Conservation (phyloP, 129 eudicot genomes). For the Chrysanthemum seticuspe region DNA sequence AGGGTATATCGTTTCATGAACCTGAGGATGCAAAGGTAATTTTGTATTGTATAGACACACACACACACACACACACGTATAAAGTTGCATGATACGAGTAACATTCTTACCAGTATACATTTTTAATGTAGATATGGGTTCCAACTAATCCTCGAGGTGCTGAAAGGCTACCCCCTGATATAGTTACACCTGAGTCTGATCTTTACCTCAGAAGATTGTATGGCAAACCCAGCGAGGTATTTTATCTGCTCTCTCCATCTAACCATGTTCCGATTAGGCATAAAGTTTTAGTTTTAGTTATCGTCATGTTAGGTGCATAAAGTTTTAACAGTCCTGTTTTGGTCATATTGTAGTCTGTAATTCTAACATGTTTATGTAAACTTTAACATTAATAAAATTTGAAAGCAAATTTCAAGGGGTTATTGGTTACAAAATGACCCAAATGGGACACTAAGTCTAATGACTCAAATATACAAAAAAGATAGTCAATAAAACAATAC, state of each 20-base stretch:
- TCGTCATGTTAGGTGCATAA: neutral
- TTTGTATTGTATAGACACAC: neutral
- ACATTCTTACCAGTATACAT: too few species aligned
- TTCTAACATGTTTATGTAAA: too few species aligned
- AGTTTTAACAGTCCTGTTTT: too few species aligned
- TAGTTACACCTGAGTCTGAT: conserved; percentile 41
- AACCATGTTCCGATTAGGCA: neutral
- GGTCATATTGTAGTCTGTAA: too few species aligned
- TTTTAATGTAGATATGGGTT: conserved; percentile 35
- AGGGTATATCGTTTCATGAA: conserved; percentile 28
- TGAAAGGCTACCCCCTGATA: conserved; percentile 38
- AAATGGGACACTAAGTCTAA: too few species aligned
- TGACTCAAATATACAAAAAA: too few species aligned
- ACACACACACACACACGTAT: neutral
- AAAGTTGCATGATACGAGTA: neutral
- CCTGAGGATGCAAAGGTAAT: conserved; percentile 52
- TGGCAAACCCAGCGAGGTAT: conserved; percentile 32
- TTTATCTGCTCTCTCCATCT: neutral
- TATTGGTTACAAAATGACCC: too few species aligned
- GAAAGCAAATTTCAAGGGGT: too few species aligned
- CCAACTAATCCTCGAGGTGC: conserved; percentile 53
- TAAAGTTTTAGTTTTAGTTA: neutral
- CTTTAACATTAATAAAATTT: too few species aligned
- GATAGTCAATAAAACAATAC: too few species aligned
- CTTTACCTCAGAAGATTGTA: conserved; percentile 36